Evolutionary conservation across 2,329 filamentous ascomycete genomes (phyloP).

Genomic region (Arthroderma sp.): DNA sequence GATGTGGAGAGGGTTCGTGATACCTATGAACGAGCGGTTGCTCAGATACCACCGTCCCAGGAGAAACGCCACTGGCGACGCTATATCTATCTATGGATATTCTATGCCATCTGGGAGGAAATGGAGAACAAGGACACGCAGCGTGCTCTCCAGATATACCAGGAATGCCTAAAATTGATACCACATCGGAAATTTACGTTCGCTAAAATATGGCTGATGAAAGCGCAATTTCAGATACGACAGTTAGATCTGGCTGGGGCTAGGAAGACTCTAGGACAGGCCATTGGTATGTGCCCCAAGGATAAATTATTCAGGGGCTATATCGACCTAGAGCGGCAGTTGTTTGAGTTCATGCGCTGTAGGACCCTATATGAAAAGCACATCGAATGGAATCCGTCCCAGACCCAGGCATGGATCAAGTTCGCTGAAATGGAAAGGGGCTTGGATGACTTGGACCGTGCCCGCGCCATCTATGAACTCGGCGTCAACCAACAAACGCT

Average conservation of each 20-base stretch:
- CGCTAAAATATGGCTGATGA: slow-evolving; percentile 88
- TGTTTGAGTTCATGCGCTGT: slow-evolving; percentile 89
- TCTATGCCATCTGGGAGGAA: slow-evolving; percentile 94
- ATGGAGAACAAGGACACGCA: slow-evolving; percentile 65
- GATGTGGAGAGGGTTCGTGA: slow-evolving; percentile 76
- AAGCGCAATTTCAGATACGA: slow-evolving; percentile 84
- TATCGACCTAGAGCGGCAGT: slow-evolving; percentile 77
- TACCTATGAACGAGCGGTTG: slow-evolving; percentile 88
- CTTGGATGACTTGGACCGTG: slow-evolving; percentile 76
- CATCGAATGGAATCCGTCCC: slow-evolving; percentile 79
- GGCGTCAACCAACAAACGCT: slow-evolving; percentile 69
- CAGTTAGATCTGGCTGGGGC: slow-evolving; percentile 69
- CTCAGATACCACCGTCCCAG: slow-evolving; percentile 84
- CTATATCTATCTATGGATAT: slow-evolving; percentile 96
- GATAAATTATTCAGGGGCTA: slow-evolving; percentile 92
- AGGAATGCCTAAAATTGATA: slow-evolving; percentile 71
- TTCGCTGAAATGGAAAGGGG: slow-evolving; percentile 89
- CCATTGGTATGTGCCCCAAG: slow-evolving; percentile 90
- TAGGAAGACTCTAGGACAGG: slow-evolving; percentile 76
- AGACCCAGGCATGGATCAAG: slow-evolving; percentile 89
- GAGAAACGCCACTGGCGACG: slow-evolving; percentile 96
- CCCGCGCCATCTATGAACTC: slow-evolving; percentile 82
- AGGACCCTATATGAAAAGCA: slow-evolving; percentile 88
- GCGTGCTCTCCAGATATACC: slow-evolving; percentile 78
- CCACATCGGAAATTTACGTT: slow-evolving; percentile 97